Evolutionary conservation across 2,329 filamentous ascomycete genomes (phyloP).

Genomic region (Aschersonia sp.): DNA sequence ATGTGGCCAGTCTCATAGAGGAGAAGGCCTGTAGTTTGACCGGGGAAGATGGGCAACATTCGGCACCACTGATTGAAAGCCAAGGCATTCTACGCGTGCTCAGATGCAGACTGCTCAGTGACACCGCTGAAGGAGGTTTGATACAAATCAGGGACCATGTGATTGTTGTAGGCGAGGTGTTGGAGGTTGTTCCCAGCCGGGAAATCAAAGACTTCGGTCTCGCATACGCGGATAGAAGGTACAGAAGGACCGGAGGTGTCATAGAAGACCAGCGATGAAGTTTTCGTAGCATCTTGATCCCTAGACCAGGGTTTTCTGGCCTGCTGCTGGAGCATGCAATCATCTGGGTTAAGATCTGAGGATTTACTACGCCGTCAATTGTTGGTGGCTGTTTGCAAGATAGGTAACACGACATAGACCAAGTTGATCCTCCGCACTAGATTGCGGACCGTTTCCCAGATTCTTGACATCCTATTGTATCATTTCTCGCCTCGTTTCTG

Average conservation of each 20-base stretch:
- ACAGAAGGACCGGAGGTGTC: constrained; percentile 25
- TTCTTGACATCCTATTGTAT: too few species aligned
- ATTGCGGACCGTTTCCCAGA: too few species aligned
- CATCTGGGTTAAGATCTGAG: too few species aligned
- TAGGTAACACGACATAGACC: too few species aligned
- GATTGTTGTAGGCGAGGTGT: constrained; percentile 35
- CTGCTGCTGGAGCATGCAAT: too few species aligned
- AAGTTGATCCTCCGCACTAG: too few species aligned
- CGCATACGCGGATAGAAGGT: constrained; percentile 33
- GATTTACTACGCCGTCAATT: too few species aligned
- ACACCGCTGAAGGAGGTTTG: constrained; percentile 23
- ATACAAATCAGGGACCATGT: constrained; percentile 35
- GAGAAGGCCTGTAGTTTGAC: neutral
- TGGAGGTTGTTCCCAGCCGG: constrained; percentile 24
- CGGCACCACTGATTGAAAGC: constrained; percentile 29
- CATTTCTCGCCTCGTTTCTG: too few species aligned
- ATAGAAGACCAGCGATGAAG: constrained; percentile 9
- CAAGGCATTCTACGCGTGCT: constrained; percentile 38
- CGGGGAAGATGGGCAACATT: constrained; percentile 9
- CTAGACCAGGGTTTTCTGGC: too few species aligned
- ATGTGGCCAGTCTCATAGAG: constrained; percentile 17
- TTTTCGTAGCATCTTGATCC: too few species aligned
- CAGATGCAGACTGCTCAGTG: constrained; percentile 24
- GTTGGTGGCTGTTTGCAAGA: too few species aligned
- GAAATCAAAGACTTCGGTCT: constrained; percentile 25